Conservation (phyloP, 768 basidiomycete species). For the Phanerochaete carnosa region DNA sequence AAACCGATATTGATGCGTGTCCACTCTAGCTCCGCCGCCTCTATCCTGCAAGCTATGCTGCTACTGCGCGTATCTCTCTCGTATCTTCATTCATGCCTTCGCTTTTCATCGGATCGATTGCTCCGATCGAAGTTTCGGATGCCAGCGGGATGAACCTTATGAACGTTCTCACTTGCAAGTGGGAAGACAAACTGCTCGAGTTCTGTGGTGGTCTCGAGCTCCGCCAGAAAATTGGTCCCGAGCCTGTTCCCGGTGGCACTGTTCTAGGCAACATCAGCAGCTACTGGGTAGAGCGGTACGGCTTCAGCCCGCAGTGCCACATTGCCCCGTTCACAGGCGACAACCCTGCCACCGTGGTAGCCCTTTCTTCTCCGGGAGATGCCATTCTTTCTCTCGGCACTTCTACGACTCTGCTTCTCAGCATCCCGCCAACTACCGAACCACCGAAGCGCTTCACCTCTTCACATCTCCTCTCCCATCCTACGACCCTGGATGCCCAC, state of each 20-base stretch:
- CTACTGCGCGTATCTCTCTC: conserved; percentile 68
- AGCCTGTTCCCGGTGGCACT: conserved; percentile 72
- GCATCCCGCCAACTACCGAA: conserved; percentile 60
- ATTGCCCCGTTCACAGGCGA: conserved; percentile 88
- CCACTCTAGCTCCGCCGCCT: conserved; percentile 50
- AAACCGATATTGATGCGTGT: conserved; percentile 11
- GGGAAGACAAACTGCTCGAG: conserved; percentile 65
- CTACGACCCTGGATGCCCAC: conserved; percentile 55
- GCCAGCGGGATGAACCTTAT: conserved; percentile 91
- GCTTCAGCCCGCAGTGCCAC: conserved; percentile 70
- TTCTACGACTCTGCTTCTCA: conserved; percentile 82
- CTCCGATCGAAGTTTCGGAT: conserved; percentile 83
- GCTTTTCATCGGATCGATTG: conserved; percentile 73
- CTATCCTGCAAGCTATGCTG: conserved; percentile 50
- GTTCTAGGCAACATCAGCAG: conserved; percentile 58
- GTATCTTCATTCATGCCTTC: conserved; percentile 84
- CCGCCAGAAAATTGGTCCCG: conserved; percentile 66
- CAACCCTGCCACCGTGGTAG: conserved; percentile 82
- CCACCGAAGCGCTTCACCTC: conserved; percentile 70
- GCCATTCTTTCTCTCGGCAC: conserved; percentile 86
- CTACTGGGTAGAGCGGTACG: conserved; percentile 78
- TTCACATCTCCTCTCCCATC: conserved; percentile 73
- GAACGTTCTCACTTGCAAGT: conserved; percentile 69
- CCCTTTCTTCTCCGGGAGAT: conserved; percentile 72
- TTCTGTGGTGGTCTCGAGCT: conserved; percentile 68